Evolutionary conservation across 2,329 filamentous ascomycete species (phyloP), one percentile per base, ranked within the genome.

Genomic region (Decorospora gaudefroyi): DNA sequence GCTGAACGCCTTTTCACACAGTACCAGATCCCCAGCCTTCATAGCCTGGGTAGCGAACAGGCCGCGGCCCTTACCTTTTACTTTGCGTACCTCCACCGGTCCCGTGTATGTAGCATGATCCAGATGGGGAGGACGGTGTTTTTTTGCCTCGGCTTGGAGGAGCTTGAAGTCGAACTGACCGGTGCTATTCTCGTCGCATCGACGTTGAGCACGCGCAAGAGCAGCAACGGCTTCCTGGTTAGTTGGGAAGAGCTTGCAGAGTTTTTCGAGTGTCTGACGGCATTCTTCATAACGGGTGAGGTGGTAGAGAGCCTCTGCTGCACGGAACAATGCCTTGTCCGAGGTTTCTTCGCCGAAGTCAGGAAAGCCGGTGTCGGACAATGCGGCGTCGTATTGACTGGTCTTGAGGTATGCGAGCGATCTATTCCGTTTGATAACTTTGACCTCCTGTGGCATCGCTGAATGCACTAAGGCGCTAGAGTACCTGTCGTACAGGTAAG

Each of bases 1-100:
- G 0, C 61, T 61, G 52, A 82, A 80, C 0, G 79, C 78, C 48
- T 82, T 83, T 46, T 83, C 80, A 32, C 78, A 82, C 8, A 57
- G 13, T 1, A 57, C 9, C 15, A 59, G 17, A 16, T 57, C 54
- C 8, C 56, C 46, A 6, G 33, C 0, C 18, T 70, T 70, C 3
- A 82, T 74, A 0, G 65, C 53, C 18, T 65, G 61, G 0, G 72
- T 79, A 0, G 74, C 75, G 51, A 82, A 82, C 0, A 82, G 58
- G 0, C 79, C 79, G 3, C 71, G 69, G 1, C 78, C 78, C 5
- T 70, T 67, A 4, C 61, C 69, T 1, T 59, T 54, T 0, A 74
- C 72, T 4, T 53, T 12, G 10, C 65, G 70, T 0, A 80, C 51
- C 34, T 69, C 62, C 0, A 80, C 72, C 1, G 71, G 69, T 0